Evolutionary conservation across 1,284 basidiomycete species (phyloP).

Genomic region (Blastosporella zonata): DNA sequence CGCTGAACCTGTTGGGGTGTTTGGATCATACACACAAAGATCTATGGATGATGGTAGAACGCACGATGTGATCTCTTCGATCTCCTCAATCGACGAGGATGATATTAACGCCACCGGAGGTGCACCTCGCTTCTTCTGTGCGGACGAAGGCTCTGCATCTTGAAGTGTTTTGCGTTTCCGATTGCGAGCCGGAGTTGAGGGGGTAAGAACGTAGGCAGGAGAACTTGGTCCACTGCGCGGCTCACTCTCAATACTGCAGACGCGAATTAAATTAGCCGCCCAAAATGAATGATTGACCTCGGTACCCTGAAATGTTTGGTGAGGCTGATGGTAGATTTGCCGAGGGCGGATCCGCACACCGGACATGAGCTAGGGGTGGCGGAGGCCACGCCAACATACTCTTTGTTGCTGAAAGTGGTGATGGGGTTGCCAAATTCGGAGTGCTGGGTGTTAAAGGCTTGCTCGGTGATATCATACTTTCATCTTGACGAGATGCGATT

Average conservation of each 20-base stretch:
- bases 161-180: constrained; percentile 14
- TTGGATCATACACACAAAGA: not conserved
- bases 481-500: not conserved
- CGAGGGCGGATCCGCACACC: not conserved
- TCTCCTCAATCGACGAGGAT: constrained; percentile 18
- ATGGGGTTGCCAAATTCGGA: not conserved
- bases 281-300: not conserved
- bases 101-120: not conserved
- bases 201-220: constrained; percentile 3
- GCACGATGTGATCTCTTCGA: constrained; percentile 23
- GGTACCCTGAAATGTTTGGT: not conserved
- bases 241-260: not conserved
- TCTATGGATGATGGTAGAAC: not conserved
- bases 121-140: constrained; percentile 5
- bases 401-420: not conserved
- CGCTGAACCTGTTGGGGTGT: constrained; percentile 14
- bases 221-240: not conserved
- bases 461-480: not conserved
- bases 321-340: not conserved
- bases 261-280: not conserved
- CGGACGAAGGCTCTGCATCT: not conserved
- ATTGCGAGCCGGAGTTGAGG: not conserved
- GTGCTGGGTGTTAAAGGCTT: not conserved
- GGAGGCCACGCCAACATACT: too few relatives aligned
- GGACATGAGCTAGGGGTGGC: not conserved